phyloP scores from a whole-genome alignment of 345 rosid species.

The Combretum micranthum region DNA sequence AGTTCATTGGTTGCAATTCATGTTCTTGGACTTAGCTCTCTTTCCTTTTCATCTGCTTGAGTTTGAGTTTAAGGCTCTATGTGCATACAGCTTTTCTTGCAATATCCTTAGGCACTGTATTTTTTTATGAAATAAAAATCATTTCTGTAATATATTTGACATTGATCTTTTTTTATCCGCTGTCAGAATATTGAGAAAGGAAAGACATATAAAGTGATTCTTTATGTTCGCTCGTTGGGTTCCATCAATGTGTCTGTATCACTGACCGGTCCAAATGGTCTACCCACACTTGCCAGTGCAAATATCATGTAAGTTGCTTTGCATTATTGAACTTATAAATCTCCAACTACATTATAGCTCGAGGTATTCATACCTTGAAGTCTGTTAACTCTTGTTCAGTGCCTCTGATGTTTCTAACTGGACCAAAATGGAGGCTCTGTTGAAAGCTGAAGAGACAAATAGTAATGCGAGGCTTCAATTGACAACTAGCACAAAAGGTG shows the following conservation, averaged over 20 bases:
- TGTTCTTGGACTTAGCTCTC: too few species aligned
- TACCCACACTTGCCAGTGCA: constrained; percentile 51
- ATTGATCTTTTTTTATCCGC: background rate
- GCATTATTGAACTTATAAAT: background rate
- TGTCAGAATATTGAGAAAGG: constrained; percentile 71
- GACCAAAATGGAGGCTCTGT: constrained; percentile 61
- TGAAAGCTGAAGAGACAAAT: constrained; percentile 70
- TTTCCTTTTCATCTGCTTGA: too few species aligned
- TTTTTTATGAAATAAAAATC: background rate
- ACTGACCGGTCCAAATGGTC: constrained; percentile 59
- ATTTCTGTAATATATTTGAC: background rate
- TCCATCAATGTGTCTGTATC: constrained; percentile 58
- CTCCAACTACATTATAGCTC: constrained; percentile 6
- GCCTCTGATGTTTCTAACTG: constrained; percentile 67
- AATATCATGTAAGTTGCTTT: constrained; percentile 42
- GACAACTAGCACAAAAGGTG: constrained; percentile 60
- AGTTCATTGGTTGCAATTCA: background rate
- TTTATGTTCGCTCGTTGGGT: constrained; percentile 63
- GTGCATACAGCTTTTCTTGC: too few species aligned
- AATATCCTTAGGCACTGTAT: too few species aligned
- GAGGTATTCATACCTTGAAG: background rate
- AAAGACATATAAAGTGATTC: constrained; percentile 62
- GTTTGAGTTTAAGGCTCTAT: too few species aligned
- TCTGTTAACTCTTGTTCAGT: background rate
- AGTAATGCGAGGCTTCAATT: constrained; percentile 67